Evolutionary conservation across 2,329 filamentous ascomycete genomes (phyloP), one percentile per base, ranked within the genome.

Genomic region (Elsinoe australis): DNA sequence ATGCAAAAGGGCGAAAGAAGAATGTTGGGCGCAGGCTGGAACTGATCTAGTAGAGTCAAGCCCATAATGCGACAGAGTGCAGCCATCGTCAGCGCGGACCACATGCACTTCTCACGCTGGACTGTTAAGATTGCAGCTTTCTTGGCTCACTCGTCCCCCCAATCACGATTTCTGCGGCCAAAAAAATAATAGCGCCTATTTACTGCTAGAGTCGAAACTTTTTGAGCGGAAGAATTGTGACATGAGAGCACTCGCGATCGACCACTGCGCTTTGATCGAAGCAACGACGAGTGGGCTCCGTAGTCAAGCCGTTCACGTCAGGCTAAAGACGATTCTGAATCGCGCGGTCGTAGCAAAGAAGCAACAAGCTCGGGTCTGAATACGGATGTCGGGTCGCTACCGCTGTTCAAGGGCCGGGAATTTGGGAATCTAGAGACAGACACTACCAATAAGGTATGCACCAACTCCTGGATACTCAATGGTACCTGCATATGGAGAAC

Each of bases 21-120:
- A 44, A 26, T 44, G 39, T 44, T 44, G 39, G 39, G 39, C 39
- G 39, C 26, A 44, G 39, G 24, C 39, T 31, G 29, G 39, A 44
- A 24, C 39, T 44, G 39, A 32, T 32, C 26, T 44, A 26, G 24
- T 19, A 15, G 35, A 44, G 39, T 44, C 39, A 44, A 32, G 35
- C 17, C 35, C 17, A 19, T 14, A 21, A 39, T 39, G 35, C 35
- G 35, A 39, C 35, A 39, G 7, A 39, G 35, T 21, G 32, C 32
- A 35, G 32, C 32, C 32, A 15, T 26, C 35, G 21, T 39, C 35
- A 39, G 35, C 35, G 17, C 21, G 35, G 35, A 39, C 35, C 26
- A n/a, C 32, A 35, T 7, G 32, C 32, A 35, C 32, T 35, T 39
- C 35, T 39, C 35, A 38, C 34, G 18, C 34, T 38, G 12, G 14